Base-by-base conservation (phyloP, 345 rosid genomes). In the Populus alba region DNA sequence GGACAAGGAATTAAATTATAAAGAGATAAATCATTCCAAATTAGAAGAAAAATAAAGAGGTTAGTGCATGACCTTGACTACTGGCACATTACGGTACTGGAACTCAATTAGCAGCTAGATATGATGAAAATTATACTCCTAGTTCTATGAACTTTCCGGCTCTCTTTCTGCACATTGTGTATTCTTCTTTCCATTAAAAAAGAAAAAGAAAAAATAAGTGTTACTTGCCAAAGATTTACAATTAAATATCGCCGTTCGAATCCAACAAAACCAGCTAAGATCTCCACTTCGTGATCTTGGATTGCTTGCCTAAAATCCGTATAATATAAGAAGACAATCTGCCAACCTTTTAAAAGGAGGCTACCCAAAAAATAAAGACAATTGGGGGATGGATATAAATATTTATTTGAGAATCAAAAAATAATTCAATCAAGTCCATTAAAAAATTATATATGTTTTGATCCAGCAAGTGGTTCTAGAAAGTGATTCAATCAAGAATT, bases 261-360 rank as follows among this genome's bases (percentile, higher is more conserved):
- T 71, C 80, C 80, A 67, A 49, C 69, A 77, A 77, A 69, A 66
- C 77, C 91, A 85, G 70, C 90, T 79, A 87, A 85, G 90, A 85
- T 66, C 85, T 87, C 91, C 88, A 87, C 91, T 84, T 71, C 11
- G 73, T 57, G 61, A 73, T 55, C 16, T 72, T 73, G 57, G 53
- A 39, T 2, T 59, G 65, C 29, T 59, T 63, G 27, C 41, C 66
- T 66, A 16, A 72, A 55, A 67, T n/a, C 33, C 3, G 23, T 84
- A 66, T 15, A 57, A 78, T 59, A 81, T 41, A 84, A 68, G 79
- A 73, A 70, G 39, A 75, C 77, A 55, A 82, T 81, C 76, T 81
- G 82, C 62, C 73, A 37, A 70, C 82, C 80, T 85, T 79, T 23
- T 37, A 69, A 85, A 85, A 78, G 87, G 77, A 68, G 85, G 77